Evolutionary conservation across 352 stramenopile species (phyloP), one percentile per base, ranked within the genome.

Genomic region (Globisporangium orthogonon): DNA sequence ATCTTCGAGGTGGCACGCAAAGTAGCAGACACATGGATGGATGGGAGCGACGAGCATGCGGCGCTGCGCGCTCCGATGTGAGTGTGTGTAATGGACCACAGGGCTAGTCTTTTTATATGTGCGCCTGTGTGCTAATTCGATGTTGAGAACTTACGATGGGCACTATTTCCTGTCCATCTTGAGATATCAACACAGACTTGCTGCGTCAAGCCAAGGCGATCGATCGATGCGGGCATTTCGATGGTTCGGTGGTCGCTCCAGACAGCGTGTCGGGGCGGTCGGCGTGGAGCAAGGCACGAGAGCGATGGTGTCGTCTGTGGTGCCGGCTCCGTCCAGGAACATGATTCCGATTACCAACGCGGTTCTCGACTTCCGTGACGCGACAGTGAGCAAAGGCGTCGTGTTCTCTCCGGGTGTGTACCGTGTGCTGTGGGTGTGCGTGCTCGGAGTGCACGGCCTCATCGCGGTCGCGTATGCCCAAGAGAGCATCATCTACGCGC

Each of bases 1-100:
- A 5, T 28, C 50, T 7, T 63, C 50, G 31, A 31, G 46, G 56
- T 62, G 56, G 56, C 39, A 56, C 29, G 31, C 56, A 28, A 62
- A 62, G 56, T 56, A 55, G 18, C 29, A 4, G 44, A 11, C 43
- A n/a, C 4, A 31, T 6, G 44, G 44, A 49, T 23, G 23, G 44
- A 9, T 29, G 44, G 17, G 17, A n/a, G 28, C 44, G 44, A 15
- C 43, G 43, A 15, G 37, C 37, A 17, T 43, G 37, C 15, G 37
- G 17, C 7, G 6, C 37, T 17, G 37, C 37, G 37, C 37, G 11
- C 3, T 17, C 37, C 4, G 37, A 43, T 43, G 37, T 43, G 37
- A 13, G 37, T 43, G 33, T 37, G 33, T 37, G 33, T 37, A 37
- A 37, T 37, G 33, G 33, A 37, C 23, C 23, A 23, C 23, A 23